Evolutionary conservation across 2,329 filamentous ascomycete species (phyloP).

Genomic region (Trichoderma aggressivum): DNA sequence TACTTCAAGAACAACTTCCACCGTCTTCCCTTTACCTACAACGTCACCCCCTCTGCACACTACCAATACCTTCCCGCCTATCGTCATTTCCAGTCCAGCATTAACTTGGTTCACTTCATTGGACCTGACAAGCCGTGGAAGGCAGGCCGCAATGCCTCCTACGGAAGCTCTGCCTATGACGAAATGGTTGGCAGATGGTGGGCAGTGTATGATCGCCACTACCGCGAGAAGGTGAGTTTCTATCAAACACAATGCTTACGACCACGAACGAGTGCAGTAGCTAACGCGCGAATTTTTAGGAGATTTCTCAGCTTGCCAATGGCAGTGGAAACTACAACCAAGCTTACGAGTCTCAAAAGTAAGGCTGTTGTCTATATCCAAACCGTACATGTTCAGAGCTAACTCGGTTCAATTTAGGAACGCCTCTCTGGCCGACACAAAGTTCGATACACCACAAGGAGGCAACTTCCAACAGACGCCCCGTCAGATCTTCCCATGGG

Average conservation of each 20-base stretch:
- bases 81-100: conserved; percentile 83
- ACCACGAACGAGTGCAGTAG: background rate
- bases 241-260: background rate
- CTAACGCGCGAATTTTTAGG: background rate
- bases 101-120: conserved; percentile 93
- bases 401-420: conserved; percentile 45
- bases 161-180: conserved; percentile 64
- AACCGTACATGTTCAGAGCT: background rate
- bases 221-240: conserved; percentile 52
- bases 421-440: conserved; percentile 62
- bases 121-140: conserved; percentile 88
- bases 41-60: conserved; percentile 92
- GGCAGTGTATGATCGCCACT: conserved; percentile 89
- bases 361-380: conserved; percentile 23
- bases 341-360: conserved; percentile 55
- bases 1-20: conserved; percentile 84
- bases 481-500: conserved; percentile 91
- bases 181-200: conserved; percentile 89
- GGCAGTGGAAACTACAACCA: conserved; percentile 22
- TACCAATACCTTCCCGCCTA: conserved; percentile 98
- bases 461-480: conserved; percentile 61
- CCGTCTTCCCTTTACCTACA: conserved; percentile 90
- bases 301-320: conserved; percentile 19
- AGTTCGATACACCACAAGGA: conserved; percentile 81
- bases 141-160: conserved; percentile 53